phyloP scores from a whole-genome alignment of 805 yeast species.

The Hanseniaspora pseudoguilliermondii region DNA sequence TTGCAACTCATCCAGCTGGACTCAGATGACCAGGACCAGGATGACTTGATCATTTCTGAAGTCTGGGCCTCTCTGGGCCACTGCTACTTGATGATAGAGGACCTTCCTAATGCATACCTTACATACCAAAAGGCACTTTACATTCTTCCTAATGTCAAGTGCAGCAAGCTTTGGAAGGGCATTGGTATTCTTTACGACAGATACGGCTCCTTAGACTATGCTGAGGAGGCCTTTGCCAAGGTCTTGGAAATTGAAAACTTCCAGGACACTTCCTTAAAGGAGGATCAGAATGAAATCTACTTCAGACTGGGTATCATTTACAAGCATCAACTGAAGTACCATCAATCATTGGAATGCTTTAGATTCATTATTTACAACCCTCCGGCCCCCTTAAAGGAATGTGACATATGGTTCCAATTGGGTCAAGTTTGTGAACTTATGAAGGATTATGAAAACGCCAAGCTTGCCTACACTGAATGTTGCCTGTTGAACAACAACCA shows the following conservation, averaged over 20 bases:
- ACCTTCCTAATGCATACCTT: slow-evolving; percentile 84
- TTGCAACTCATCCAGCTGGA: slow-evolving; percentile 10
- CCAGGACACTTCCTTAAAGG: slow-evolving; percentile 54
- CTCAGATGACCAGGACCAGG: slow-evolving; percentile 7
- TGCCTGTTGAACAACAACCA: slow-evolving; percentile 81
- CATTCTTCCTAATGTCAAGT: slow-evolving; percentile 83
- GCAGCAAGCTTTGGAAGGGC: slow-evolving; percentile 97
- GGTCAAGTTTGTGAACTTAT: slow-evolving; percentile 92
- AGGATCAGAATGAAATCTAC: slow-evolving; percentile 90
- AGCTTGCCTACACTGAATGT: slow-evolving; percentile 90
- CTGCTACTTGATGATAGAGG: slow-evolving; percentile 93
- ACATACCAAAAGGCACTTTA: slow-evolving; percentile 94
- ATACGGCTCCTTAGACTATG: slow-evolving; percentile 90
- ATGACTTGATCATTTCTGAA: slow-evolving; percentile 10
- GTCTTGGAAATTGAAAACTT: slow-evolving; percentile 71
- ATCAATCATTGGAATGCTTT: slow-evolving; percentile 85
- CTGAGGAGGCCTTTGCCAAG: slow-evolving; percentile 95
- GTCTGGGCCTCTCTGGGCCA: slow-evolving; percentile 90
- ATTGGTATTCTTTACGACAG: slow-evolving; percentile 93
- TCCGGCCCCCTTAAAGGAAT: slow-evolving; percentile 89
- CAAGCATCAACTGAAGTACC: slow-evolving; percentile 82
- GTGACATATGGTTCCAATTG: slow-evolving; percentile 97
- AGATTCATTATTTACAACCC: slow-evolving; percentile 82
- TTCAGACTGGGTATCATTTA: slow-evolving; percentile 92
- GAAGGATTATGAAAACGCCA: slow-evolving; percentile 80